These are phyloP conservation scores for Epichloe uncinata DNA, from an alignment of 2,329 filamentous ascomycete species.

Conservation along the genomic window DNA sequence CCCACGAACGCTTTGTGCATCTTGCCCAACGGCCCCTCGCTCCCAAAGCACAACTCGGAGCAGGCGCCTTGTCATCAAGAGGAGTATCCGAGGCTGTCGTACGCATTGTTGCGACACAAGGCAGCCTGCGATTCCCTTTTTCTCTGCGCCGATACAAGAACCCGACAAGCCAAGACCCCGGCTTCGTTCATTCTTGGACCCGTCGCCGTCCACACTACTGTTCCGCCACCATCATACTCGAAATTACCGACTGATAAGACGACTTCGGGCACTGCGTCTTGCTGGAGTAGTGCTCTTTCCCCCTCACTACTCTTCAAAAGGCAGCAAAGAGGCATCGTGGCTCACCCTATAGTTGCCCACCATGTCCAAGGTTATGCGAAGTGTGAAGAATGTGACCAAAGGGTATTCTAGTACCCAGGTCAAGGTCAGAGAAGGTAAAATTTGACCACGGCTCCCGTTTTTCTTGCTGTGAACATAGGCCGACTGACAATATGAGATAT, in stretches of 20 bases:
- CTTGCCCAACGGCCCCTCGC: neutral
- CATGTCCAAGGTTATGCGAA: constrained; percentile 97
- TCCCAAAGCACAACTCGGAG: neutral
- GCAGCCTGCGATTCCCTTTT: neutral
- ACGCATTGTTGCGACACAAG: neutral
- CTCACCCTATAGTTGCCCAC: constrained; percentile 17
- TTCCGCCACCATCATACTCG: neutral
- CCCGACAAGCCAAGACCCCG: neutral
- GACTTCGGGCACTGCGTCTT: neutral
- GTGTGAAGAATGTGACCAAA: constrained; percentile 98
- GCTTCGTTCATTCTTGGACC: neutral
- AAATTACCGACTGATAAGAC: neutral
- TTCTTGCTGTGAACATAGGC: neutral
- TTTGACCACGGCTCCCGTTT: neutral
- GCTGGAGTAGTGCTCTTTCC: neutral
- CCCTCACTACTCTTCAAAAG: neutral
- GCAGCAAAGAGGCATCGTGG: constrained; percentile 1
- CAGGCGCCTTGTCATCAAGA: neutral
- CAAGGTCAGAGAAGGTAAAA: constrained; percentile 87
- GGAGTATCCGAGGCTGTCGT: neutral
- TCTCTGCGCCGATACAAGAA: neutral
- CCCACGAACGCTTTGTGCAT: constrained; percentile 1
- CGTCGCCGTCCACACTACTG: neutral
- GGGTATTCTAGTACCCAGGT: constrained; percentile 94
- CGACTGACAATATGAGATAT: constrained; percentile 9